Evolutionary conservation across 495 filamentous ascomycete genomes (phyloP).

Genomic region (Aeminium ludgeri): DNA sequence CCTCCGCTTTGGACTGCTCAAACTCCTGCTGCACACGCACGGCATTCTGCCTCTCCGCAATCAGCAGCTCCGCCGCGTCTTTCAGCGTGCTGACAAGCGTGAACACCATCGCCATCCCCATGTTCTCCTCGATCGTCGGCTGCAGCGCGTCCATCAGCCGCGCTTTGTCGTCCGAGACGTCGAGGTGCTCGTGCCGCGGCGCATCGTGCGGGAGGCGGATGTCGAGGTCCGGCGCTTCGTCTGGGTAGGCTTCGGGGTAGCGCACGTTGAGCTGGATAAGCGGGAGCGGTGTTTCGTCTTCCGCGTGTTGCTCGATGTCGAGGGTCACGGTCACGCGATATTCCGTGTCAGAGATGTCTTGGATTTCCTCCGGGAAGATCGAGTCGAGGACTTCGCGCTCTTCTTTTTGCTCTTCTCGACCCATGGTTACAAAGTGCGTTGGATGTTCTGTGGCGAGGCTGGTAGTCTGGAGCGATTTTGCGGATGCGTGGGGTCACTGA

Average conservation of each 20-base stretch:
- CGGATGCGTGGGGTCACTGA: no score
- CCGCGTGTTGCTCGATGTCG: constrained; percentile 40
- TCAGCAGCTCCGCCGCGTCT: constrained; percentile 67
- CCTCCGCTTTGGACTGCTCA: constrained; percentile 52
- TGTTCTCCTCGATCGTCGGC: constrained; percentile 63
- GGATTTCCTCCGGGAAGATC: constrained; percentile 96
- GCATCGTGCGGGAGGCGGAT: constrained; percentile 54
- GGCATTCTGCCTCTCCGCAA: constrained; percentile 48
- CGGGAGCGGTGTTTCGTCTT: constrained; percentile 35
- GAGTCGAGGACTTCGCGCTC: constrained; percentile 94
- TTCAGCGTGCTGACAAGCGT: constrained; percentile 74
- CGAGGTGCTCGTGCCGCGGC: constrained; percentile 43
- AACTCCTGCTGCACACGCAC: constrained; percentile 46
- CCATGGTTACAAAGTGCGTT: constrained; percentile 49
- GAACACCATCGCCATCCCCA: constrained; percentile 98
- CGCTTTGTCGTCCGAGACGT: constrained; percentile 51
- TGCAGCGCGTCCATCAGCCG: constrained; percentile 50
- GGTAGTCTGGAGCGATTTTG: no score
- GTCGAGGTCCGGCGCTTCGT: constrained; percentile 64
- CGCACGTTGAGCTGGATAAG: constrained; percentile 60
- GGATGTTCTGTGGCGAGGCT: no score
- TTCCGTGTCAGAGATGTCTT: constrained; percentile 77
- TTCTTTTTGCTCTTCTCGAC: constrained; percentile 82
- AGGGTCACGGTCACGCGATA: constrained; percentile 70
- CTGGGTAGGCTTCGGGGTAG: constrained; percentile 77